phyloP scores from a whole-genome alignment of 2,329 filamentous ascomycete genomes.

The Pyricularia sp. region DNA sequence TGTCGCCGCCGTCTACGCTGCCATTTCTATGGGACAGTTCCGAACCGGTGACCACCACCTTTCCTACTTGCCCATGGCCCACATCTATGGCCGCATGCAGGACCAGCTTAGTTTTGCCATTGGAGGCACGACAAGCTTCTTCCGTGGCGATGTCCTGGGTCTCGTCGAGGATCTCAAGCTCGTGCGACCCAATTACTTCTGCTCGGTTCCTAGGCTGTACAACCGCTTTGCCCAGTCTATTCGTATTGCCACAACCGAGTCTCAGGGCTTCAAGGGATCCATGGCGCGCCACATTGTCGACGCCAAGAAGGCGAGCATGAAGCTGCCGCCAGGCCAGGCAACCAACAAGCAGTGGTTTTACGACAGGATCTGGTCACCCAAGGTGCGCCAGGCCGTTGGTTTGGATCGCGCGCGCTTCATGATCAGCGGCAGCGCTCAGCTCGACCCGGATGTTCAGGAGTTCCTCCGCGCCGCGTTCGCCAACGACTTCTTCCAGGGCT shows the following conservation, averaged over 20 bases:
- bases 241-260: slow-evolving; percentile 67
- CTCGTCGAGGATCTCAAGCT: slow-evolving; percentile 88
- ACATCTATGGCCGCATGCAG: slow-evolving; percentile 82
- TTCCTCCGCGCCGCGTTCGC: slow-evolving; percentile 81
- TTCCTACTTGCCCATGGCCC: slow-evolving; percentile 88
- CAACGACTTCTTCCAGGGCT: slow-evolving; percentile 76
- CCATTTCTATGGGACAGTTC: slow-evolving; percentile 45
- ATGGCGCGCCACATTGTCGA: slow-evolving; percentile 72
- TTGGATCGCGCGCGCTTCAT: slow-evolving; percentile 64
- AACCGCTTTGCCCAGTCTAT: slow-evolving; percentile 84
- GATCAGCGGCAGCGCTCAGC: slow-evolving; percentile 81
- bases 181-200: slow-evolving; percentile 71
- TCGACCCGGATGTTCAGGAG: slow-evolving; percentile 79
- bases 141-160: slow-evolving; percentile 81
- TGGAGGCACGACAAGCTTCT: slow-evolving; percentile 76
- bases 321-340: slow-evolving; percentile 61
- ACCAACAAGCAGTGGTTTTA: slow-evolving; percentile 70
- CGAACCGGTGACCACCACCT: slow-evolving; percentile 51
- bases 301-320: slow-evolving; percentile 72
- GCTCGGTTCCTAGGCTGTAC: slow-evolving; percentile 84
- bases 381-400: slow-evolving; percentile 75
- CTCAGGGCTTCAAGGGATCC: slow-evolving; percentile 69
- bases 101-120: slow-evolving; percentile 68
- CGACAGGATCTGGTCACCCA: slow-evolving; percentile 83
- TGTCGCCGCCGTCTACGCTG: slow-evolving; percentile 59